Percentiles rank a stretch among this genome's conserved stretches.
phyloP scores from a whole-genome alignment of 2,329 filamentous ascomycete species.

The Aureobasidium sp. region DNA sequence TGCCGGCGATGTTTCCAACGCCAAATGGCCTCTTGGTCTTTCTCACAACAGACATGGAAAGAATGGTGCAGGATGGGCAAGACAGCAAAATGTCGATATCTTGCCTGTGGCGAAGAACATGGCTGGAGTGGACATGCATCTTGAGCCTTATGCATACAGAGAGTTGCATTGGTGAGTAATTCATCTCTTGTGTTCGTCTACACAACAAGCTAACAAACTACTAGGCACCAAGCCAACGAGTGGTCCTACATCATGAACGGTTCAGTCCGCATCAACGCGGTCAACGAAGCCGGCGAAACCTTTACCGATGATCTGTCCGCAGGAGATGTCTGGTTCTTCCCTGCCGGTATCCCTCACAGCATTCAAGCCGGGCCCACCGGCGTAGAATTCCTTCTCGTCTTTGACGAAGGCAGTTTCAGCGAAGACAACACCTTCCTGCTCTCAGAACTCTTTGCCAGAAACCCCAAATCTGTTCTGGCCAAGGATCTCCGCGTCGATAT shows the following conservation, averaged over 20 bases:
- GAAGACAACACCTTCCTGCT: constrained; percentile 56
- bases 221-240: constrained; percentile 24
- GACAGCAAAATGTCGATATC: constrained; percentile 34
- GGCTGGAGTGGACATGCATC: constrained; percentile 39
- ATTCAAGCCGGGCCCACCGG: constrained; percentile 46
- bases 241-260: constrained; percentile 29
- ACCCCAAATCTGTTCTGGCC: constrained; percentile 34
- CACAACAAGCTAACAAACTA: background rate
- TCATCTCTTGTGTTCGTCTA: background rate
- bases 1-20: constrained; percentile 32
- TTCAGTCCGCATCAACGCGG: constrained; percentile 23
- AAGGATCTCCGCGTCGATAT: constrained; percentile 37
- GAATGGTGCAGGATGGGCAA: constrained; percentile 34
- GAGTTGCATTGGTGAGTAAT: constrained; percentile 27
- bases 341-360: constrained; percentile 31
- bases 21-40: constrained; percentile 38
- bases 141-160: constrained; percentile 30
- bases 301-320: constrained; percentile 28
- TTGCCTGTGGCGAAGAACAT: constrained; percentile 36
- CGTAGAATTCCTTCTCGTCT: constrained; percentile 54
- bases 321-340: constrained; percentile 51
- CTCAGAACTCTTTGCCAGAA: constrained; percentile 45
- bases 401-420: constrained; percentile 52
- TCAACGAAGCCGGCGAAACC: constrained; percentile 29
- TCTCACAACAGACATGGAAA: constrained; percentile 36